Conservation (phyloP, 495 filamentous ascomycete species). For the Tuber melanosporum region DNA sequence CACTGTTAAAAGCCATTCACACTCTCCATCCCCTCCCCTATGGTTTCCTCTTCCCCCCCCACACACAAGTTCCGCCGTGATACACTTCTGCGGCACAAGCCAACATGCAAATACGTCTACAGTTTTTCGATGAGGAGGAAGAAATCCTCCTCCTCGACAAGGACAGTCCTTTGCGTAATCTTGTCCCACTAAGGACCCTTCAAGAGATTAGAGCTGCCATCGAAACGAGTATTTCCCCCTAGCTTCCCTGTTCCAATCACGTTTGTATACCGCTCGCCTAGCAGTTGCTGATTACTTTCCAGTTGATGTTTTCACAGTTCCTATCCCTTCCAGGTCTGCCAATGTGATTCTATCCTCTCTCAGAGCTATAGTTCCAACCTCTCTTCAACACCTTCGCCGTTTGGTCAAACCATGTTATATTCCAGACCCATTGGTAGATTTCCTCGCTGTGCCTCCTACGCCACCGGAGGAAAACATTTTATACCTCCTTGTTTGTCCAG, state of each 20-base stretch:
- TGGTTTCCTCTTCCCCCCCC: neutral
- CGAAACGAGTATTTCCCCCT: constrained; percentile 30
- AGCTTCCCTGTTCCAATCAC: neutral
- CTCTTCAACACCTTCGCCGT: constrained; percentile 69
- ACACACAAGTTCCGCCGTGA: neutral
- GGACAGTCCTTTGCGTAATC: constrained; percentile 12
- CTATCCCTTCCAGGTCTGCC: constrained; percentile 50
- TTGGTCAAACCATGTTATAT: constrained; percentile 68
- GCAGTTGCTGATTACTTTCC: neutral
- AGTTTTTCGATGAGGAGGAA: constrained; percentile 1
- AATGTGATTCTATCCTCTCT: constrained; percentile 52
- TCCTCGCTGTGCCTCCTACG: constrained; percentile 30
- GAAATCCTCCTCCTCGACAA: neutral
- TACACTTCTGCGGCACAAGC: neutral
- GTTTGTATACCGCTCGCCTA: neutral
- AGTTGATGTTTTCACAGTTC: constrained; percentile 50
- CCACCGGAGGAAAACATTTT: constrained; percentile 27
- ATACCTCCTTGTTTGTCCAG: constrained; percentile 48
- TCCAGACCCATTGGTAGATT: constrained; percentile 48
- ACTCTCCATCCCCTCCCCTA: neutral
- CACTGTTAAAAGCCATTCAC: neutral
- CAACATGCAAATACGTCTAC: constrained; percentile 6
- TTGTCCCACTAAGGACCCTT: constrained; percentile 54
- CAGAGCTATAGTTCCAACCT: constrained; percentile 40
- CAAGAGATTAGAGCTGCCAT: constrained; percentile 49